Evolutionary conservation across 805 yeast genomes (phyloP).

Genomic region (Candida hungchunana): DNA sequence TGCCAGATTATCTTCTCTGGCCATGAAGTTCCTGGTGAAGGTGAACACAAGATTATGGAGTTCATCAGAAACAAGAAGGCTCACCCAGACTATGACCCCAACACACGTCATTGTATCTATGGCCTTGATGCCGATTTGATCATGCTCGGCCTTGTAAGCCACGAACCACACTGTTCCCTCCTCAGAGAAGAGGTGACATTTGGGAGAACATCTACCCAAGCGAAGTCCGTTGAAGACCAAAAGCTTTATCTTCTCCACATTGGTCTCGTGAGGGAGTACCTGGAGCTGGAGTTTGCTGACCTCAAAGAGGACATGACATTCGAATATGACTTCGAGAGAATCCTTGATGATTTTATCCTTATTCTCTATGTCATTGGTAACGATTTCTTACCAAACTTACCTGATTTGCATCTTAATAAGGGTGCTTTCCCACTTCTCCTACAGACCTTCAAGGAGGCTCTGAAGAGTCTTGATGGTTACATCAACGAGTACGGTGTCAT

Average conservation of each 20-base stretch:
- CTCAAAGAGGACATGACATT: conserved; percentile 61
- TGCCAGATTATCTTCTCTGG: conserved; percentile 89
- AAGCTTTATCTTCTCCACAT: conserved; percentile 80
- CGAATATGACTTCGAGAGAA: conserved; percentile 76
- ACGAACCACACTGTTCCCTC: conserved; percentile 93
- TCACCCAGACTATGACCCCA: conserved; percentile 68
- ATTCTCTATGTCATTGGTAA: conserved; percentile 95
- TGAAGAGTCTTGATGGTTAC: conserved; percentile 75
- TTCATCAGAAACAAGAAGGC: conserved; percentile 76
- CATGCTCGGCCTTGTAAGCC: conserved; percentile 86
- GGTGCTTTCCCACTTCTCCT: conserved; percentile 95
- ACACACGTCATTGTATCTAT: conserved; percentile 88
- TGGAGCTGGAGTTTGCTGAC: conserved; percentile 78
- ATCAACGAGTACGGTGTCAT: conserved; percentile 80
- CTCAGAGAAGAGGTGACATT: conserved; percentile 94
- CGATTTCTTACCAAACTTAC: conserved; percentile 95
- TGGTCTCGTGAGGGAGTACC: conserved; percentile 83
- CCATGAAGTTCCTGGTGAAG: conserved; percentile 98
- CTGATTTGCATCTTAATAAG: conserved; percentile 87
- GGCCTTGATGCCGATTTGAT: conserved; percentile 96
- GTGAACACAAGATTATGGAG: conserved; percentile 97
- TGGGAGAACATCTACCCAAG: conserved; percentile 47
- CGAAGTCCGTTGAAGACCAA: conserved; percentile 63
- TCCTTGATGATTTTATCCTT: conserved; percentile 87
- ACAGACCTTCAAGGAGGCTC: conserved; percentile 79